Evolutionary conservation across 208 protist genomes (phyloP).

Genomic region (Leishmania aethiopica): DNA sequence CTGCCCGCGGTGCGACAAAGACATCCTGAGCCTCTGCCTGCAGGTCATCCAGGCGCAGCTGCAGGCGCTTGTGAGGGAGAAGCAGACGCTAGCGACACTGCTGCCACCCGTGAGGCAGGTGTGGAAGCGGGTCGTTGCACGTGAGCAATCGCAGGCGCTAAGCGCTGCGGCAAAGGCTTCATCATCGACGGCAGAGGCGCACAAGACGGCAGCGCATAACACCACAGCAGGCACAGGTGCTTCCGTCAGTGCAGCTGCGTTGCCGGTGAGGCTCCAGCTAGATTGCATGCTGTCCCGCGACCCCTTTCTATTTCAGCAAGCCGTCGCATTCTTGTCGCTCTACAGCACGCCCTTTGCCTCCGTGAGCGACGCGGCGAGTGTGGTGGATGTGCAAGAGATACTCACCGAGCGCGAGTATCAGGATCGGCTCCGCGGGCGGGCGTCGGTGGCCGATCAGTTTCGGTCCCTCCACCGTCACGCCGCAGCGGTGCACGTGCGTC

Average conservation of each 20-base stretch:
- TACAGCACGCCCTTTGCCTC: slow-evolving; percentile 71
- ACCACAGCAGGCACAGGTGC: neutral
- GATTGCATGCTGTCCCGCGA: slow-evolving; percentile 66
- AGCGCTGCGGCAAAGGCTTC: neutral
- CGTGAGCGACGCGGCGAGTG: slow-evolving; percentile 55
- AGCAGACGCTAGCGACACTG: slow-evolving; percentile 22
- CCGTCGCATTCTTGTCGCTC: slow-evolving; percentile 72
- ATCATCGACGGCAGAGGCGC: neutral
- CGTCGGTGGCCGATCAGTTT: slow-evolving; percentile 76
- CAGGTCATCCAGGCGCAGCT: slow-evolving; percentile 26
- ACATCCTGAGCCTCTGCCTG: slow-evolving; percentile 44
- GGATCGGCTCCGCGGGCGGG: slow-evolving; percentile 50
- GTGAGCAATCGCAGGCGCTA: neutral
- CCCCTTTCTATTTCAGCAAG: slow-evolving; percentile 89
- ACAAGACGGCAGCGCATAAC: neutral
- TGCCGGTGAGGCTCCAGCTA: neutral
- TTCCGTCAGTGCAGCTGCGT: neutral
- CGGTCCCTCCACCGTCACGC: slow-evolving; percentile 79
- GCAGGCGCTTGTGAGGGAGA: slow-evolving; percentile 10
- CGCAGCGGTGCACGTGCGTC: slow-evolving; percentile 51
- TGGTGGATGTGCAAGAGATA: slow-evolving; percentile 76
- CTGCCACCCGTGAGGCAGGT: slow-evolving; percentile 20
- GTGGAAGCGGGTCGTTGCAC: slow-evolving; percentile 12
- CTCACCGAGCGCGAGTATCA: slow-evolving; percentile 81
- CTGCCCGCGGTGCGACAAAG: slow-evolving; percentile 65